Evolutionary conservation across 495 filamentous ascomycete species (phyloP), one percentile per base, ranked within the genome.

Genomic region (Venustampulla echinocandica): DNA sequence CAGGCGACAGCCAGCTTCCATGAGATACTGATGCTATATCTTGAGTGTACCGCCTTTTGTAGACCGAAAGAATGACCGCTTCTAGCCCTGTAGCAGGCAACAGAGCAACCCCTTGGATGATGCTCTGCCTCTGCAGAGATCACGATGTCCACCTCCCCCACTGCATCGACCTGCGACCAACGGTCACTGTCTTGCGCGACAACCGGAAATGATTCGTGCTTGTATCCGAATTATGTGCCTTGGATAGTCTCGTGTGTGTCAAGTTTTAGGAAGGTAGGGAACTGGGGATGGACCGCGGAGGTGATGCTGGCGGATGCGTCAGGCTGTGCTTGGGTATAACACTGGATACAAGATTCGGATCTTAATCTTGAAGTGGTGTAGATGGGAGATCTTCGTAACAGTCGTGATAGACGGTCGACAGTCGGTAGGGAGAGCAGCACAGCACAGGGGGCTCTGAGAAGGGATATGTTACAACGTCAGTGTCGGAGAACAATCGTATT

Each of bases 131-230:
- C 49, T 47, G 38, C 49, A 46, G 42, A 51, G 57, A 56, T 57
- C 60, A 60, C 55, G 52, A 61, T 57, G 53, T 54, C 61, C 63
- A 54, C 61, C 64, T 58, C 63, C 64, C 56, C 63, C 64, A 58
- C 64, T 63, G 60, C 64, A 65, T 67, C 60, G 60, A 59, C 61
- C 56, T 57, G 57, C 58, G 64, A 63, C 64, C 53, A 53, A 46
- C 52, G 60, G 64, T 54, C 64, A 49, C 62, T 55, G 58, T 46
- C 52, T 54, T 40, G 34, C n/a, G 50, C 39, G 39, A 44, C 10
- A 44, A 47, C 33, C 32, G 25, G 2, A 14, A 21, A 35, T 51
- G 33, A n/a, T 42, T 47, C 2, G 20, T 39, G n/a, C 24, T 22
- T 6, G 57, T 55, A 41, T 21, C 53, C 10, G 49, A 37, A 5